A percentile compares a stretch with the other conserved stretches of the same genome.
Conservation (phyloP, 2,329 filamentous ascomycete species). For the Botrytis fabae region DNA sequence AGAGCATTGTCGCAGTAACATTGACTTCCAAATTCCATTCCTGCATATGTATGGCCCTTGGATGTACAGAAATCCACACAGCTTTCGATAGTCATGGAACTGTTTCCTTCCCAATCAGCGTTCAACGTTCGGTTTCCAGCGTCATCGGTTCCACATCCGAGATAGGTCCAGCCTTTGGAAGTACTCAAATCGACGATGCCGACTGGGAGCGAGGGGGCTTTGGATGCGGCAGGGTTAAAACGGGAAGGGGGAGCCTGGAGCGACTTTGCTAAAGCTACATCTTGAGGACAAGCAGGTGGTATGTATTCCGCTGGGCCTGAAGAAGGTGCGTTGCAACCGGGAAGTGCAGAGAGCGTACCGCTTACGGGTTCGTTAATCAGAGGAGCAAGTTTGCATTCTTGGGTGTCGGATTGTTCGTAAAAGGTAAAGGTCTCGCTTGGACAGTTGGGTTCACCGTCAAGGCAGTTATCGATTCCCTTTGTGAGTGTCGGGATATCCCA, state of each 20-base stretch:
- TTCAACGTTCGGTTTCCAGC: slow-evolving; percentile 16
- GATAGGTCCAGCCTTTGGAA: slow-evolving; percentile 21
- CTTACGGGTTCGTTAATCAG: slow-evolving; percentile 17
- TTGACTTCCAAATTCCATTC: slow-evolving; percentile 20
- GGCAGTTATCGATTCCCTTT: slow-evolving; percentile 20
- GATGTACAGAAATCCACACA: slow-evolving; percentile 18
- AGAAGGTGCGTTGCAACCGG: slow-evolving; percentile 18
- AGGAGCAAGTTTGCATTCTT: slow-evolving; percentile 20
- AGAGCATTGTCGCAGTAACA: slow-evolving; percentile 20
- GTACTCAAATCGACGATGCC: slow-evolving; percentile 11
- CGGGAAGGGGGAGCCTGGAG: neutral
- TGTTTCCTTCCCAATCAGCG: slow-evolving; percentile 11
- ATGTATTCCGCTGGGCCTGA: slow-evolving; percentile 11
- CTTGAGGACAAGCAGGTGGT: slow-evolving; percentile 15
- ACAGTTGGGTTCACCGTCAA: slow-evolving; percentile 11
- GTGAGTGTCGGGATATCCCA: slow-evolving; percentile 22
- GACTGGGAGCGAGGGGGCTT: neutral
- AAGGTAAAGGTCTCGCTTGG: slow-evolving; percentile 16
- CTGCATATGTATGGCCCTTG: slow-evolving; percentile 21
- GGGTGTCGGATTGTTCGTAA: slow-evolving; percentile 21
- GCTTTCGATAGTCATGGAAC: slow-evolving; percentile 14
- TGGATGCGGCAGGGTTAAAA: neutral
- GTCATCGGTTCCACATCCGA: slow-evolving; percentile 18
- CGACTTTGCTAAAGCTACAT: neutral
- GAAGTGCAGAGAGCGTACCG: slow-evolving; percentile 6